These are phyloP conservation scores for Tuber umbilicatum DNA, from an alignment of 495 filamentous ascomycete species.

Conservation along the genomic window DNA sequence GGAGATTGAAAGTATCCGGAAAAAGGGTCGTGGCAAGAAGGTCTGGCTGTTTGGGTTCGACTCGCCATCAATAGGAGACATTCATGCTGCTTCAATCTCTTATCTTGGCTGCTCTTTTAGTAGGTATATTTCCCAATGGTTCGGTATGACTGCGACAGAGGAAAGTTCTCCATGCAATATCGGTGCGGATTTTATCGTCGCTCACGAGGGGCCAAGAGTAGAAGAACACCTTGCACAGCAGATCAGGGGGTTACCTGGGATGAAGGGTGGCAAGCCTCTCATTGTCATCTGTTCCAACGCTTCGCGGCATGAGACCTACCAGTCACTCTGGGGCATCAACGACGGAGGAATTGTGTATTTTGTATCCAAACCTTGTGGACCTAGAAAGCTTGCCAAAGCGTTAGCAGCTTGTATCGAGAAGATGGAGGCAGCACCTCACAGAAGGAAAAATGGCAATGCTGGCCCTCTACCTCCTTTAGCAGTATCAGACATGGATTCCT, in stretches of 20 bases:
- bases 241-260: slow-evolving; percentile 11
- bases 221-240: slow-evolving; percentile 35
- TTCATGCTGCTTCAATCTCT: slow-evolving; percentile 40
- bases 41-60: slow-evolving; percentile 44
- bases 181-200: slow-evolving; percentile 28
- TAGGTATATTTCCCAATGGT: slow-evolving; percentile 43
- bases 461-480: background rate
- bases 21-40: slow-evolving; percentile 34
- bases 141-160: slow-evolving; percentile 40
- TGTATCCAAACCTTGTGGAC: slow-evolving; percentile 54
- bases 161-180: slow-evolving; percentile 7
- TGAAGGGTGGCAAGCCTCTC: slow-evolving; percentile 21
- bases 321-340: slow-evolving; percentile 16
- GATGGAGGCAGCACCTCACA: slow-evolving; percentile 12
- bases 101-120: slow-evolving; percentile 42
- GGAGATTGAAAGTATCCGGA: slow-evolving; percentile 30
- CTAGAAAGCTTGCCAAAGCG: slow-evolving; percentile 59
- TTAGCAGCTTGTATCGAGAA: slow-evolving; percentile 43
- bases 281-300: slow-evolving; percentile 37
- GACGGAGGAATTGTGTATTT: slow-evolving; percentile 34
- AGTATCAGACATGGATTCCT: background rate
- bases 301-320: slow-evolving; percentile 33
- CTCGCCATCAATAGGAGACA: slow-evolving; percentile 16
- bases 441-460: background rate
- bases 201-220: slow-evolving; percentile 27